phyloP scores from a whole-genome alignment of 2,329 filamentous ascomycete species.

The Xylaria polymorpha region DNA sequence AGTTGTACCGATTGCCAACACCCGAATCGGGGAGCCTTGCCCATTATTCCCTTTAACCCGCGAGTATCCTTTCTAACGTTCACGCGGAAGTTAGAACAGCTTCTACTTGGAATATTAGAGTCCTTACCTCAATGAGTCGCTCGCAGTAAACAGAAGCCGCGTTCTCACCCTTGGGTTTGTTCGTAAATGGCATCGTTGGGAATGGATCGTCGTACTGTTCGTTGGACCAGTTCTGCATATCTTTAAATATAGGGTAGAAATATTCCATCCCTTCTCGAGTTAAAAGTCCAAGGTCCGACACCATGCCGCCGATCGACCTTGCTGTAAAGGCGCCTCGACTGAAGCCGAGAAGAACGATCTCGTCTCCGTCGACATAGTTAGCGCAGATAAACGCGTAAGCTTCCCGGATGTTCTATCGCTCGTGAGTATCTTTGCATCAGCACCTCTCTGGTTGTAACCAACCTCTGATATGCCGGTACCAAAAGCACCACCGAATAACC shows the following conservation, averaged over 20 bases:
- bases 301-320: conserved; percentile 66
- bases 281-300: conserved; percentile 62
- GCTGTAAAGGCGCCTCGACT: conserved; percentile 69
- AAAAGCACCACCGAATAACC: conserved; percentile 65
- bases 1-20: conserved; percentile 57
- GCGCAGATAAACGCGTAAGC: conserved; percentile 71
- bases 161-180: conserved; percentile 60
- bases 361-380: conserved; percentile 69
- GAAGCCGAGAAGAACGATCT: conserved; percentile 68
- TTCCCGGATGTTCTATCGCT: conserved; percentile 63
- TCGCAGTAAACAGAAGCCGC: conserved; percentile 58
- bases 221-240: conserved; percentile 66
- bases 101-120: not conserved
- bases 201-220: conserved; percentile 60
- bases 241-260: conserved; percentile 67
- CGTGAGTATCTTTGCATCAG: conserved; percentile 31
- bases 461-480: conserved; percentile 66
- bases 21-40: conserved; percentile 57
- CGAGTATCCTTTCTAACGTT: conserved; percentile 51
- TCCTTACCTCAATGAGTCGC: conserved; percentile 55
- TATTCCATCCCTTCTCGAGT: conserved; percentile 64
- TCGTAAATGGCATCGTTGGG: conserved; percentile 58
- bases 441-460: conserved; percentile 30
- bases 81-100: conserved; percentile 22
- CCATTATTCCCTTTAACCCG: conserved; percentile 55